Evolutionary conservation across 2,329 filamentous ascomycete species (phyloP), one percentile per base, ranked within the genome.

Genomic region (Fusarium chaquense): DNA sequence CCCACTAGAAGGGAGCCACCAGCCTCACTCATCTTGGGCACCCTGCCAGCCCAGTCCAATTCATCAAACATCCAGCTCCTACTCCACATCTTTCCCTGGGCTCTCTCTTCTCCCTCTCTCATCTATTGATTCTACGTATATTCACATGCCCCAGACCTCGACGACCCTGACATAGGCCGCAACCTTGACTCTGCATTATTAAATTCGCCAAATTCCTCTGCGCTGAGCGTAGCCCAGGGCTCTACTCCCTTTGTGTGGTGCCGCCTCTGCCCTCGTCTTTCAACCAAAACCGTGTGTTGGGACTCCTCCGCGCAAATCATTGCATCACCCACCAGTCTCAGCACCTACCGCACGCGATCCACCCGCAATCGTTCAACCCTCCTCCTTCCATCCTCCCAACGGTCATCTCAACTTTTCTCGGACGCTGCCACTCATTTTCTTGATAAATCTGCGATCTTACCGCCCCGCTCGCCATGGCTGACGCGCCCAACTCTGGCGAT

Each of bases 401-500:
- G 54, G 68, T 62, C 47, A 72, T 65, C 73, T 64, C 64, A 55
- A 70, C 61, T 65, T 33, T 53, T 59, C 62, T 62, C 63, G 63
- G 67, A 71, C 70, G 54, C 56, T 62, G 62, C 64, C 61, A 53
- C 60, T 59, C 67, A 66, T 65, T 65, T 65, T 63, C 64, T 65
- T 67, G 70, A 72, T 69, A 72, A 68, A 71, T 73, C 76, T 74
- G 75, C 76, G 77, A 76, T 76, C 69, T 73, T 71, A 61, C 75
- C 73, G 67, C 69, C 68, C 63, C 73, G 63, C 81, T 83, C 88
- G 87, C 82, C 82, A 98, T 98, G 95, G 93, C 89, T 83, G 89
- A 98, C 85, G 91, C 91, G 84, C 88, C 91, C 82, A 93, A 91
- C 83, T 90, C 95, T 86, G 97, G 91, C 82, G 96, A 99, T 85